Conservation (phyloP, 306 rosid species). For the peach (Prunus persica) region Prunus_persica_NCBIv2 NC_034013.1:10461001-10461500, state of each 20-base stretch:
- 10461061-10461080: slow-evolving; percentile 41
- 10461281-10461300: slow-evolving; percentile 88
- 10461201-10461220: slow-evolving; percentile 49
- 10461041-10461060: slow-evolving; percentile 28
- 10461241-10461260: slow-evolving; percentile 78
- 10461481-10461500: slow-evolving; percentile 17
- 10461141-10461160: slow-evolving; percentile 52
- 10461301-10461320: slow-evolving; percentile 69
- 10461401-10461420: slow-evolving; percentile 29
- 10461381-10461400: slow-evolving; percentile 16
- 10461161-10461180: slow-evolving; percentile 52
- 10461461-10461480: slow-evolving; percentile 13
- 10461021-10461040: slow-evolving; percentile 31
- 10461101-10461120: slow-evolving; percentile 47
- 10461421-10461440: slow-evolving; percentile 24
- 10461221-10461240: slow-evolving; percentile 54
- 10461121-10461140: slow-evolving; percentile 53
- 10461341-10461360: slow-evolving; percentile 33
- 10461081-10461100: slow-evolving; percentile 44
- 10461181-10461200: slow-evolving; percentile 32
- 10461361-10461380: slow-evolving; percentile 33
- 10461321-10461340: slow-evolving; percentile 42
- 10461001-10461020: slow-evolving; percentile 44
- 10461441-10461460: slow-evolving; percentile 7
- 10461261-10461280: slow-evolving; percentile 77